Conservation (phyloP, 2,329 filamentous ascomycete species). For the Hymenoscyphus fraxineus region DNA sequence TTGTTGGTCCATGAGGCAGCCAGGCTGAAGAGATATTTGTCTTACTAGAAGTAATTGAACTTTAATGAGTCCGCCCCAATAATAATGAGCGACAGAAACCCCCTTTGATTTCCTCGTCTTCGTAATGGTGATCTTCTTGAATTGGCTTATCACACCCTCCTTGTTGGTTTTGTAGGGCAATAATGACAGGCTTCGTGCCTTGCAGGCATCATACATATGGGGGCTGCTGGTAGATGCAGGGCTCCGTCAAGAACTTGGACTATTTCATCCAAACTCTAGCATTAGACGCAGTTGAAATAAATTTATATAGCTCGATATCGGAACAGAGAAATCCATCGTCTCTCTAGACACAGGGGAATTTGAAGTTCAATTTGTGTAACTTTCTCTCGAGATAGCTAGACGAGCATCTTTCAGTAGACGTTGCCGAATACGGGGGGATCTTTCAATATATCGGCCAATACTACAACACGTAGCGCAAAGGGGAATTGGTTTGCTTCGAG, state of each 20-base stretch:
- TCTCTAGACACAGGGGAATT: not conserved
- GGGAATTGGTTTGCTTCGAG: not conserved
- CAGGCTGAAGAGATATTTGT: slow-evolving; percentile 13
- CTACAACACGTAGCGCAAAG: not conserved
- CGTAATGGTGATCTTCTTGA: too few species aligned
- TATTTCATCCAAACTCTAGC: slow-evolving; percentile 8
- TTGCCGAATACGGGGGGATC: not conserved
- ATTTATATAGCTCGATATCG: not conserved
- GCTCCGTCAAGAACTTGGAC: slow-evolving; percentile 19
- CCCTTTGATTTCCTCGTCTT: not conserved
- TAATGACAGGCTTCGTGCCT: slow-evolving; percentile 12
- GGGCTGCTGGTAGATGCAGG: slow-evolving; percentile 21
- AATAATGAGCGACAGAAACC: too few species aligned
- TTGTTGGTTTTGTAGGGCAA: not conserved
- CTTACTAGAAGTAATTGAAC: too few species aligned
- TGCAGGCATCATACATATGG: slow-evolving; percentile 17
- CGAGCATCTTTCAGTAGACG: not conserved
- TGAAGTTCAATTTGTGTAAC: not conserved
- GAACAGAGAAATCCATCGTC: not conserved
- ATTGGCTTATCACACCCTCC: not conserved
- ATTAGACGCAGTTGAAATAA: not conserved
- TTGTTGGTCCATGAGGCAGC: slow-evolving; percentile 19
- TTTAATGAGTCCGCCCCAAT: too few species aligned
- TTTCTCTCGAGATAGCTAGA: not conserved
- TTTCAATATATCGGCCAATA: not conserved